Conservation (phyloP, 2,329 filamentous ascomycete species). For the Apiospora kogelbergensis region DNA sequence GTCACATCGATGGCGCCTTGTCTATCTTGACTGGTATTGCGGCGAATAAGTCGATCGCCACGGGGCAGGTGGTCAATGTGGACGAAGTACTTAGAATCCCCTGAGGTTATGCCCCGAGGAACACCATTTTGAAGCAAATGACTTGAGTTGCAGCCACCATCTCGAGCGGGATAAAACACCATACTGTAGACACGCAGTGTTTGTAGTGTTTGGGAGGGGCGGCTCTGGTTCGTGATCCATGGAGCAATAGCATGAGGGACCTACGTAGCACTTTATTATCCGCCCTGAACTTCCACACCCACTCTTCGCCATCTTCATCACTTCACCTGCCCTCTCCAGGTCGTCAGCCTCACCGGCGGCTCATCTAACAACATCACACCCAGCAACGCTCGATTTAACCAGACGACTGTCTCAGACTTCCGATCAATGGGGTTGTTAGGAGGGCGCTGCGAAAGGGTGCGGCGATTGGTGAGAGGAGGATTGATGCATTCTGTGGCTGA, state of each 20-base stretch:
- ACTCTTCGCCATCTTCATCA: too few relatives aligned
- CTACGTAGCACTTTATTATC: too few relatives aligned
- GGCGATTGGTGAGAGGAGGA: background rate
- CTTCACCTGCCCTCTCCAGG: too few relatives aligned
- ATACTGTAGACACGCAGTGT: background rate
- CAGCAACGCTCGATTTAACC: too few relatives aligned
- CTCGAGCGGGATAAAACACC: background rate
- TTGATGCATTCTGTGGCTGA: background rate
- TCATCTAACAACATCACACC: background rate
- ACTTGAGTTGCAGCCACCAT: background rate
- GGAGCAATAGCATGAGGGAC: too few relatives aligned
- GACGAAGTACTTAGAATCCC: constrained; percentile 46
- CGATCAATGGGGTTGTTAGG: background rate
- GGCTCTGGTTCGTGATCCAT: too few relatives aligned
- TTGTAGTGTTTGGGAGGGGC: background rate
- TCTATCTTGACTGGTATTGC: constrained; percentile 61
- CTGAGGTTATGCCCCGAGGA: background rate
- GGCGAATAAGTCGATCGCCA: constrained; percentile 57
- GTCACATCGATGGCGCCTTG: constrained; percentile 57
- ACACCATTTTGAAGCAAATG: background rate
- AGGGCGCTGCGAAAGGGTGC: background rate
- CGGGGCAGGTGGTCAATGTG: constrained; percentile 55
- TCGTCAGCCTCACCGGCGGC: background rate
- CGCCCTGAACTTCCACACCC: too few relatives aligned
- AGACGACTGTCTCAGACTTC: background rate